Evolutionary conservation across 2,329 filamentous ascomycete species (phyloP).

Genomic region (Elsinoe fawcettii): DNA sequence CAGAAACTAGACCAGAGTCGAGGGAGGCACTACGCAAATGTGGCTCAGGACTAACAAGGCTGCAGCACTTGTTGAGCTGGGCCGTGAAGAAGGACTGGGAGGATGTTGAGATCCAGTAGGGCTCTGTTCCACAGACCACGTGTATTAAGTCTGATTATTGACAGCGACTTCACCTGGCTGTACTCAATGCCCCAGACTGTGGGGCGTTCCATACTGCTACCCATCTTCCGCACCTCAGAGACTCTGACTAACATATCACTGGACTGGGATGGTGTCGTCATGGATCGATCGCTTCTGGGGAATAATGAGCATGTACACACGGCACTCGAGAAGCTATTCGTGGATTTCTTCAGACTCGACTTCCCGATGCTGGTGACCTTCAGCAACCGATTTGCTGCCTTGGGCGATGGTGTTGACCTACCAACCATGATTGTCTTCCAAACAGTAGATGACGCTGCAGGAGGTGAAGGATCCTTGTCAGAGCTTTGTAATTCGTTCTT

Average conservation of each 20-base stretch:
- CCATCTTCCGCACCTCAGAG: neutral
- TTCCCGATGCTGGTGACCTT: neutral
- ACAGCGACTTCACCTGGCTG: neutral
- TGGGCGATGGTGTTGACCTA: neutral
- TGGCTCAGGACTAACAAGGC: neutral
- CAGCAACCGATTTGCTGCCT: neutral
- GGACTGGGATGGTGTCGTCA: conserved; percentile 4
- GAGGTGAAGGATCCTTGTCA: neutral
- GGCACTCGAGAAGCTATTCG: neutral
- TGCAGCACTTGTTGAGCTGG: conserved; percentile 1
- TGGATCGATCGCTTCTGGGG: neutral
- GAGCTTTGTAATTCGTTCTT: neutral
- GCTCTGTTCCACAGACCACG: too few relatives aligned
- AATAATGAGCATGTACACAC: neutral
- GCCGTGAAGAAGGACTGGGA: neutral
- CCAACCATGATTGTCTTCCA: neutral
- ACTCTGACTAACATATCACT: neutral
- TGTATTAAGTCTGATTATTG: neutral
- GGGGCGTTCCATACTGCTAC: neutral
- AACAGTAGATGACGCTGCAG: neutral
- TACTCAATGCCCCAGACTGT: neutral
- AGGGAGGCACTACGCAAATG: neutral
- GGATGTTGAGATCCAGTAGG: neutral
- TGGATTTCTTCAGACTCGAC: neutral
- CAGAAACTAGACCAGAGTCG: neutral